A percentile compares a stretch with the other conserved stretches of the same genome.
Conservation (phyloP, 1,284 basidiomycete genomes). For the Thelephora terrestris region DNA sequence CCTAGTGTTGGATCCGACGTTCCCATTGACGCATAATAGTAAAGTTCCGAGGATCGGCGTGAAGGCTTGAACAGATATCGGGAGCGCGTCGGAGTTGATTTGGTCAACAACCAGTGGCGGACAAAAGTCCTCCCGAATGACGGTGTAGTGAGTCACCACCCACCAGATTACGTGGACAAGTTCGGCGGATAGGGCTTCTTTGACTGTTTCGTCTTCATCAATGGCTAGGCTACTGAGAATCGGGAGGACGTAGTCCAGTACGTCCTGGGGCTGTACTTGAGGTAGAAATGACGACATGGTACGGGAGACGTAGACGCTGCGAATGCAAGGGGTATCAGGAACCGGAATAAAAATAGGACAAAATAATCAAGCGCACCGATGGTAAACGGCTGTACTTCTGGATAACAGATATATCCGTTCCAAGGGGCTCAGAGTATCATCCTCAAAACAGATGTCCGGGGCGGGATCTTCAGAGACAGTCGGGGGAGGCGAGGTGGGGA, state of each 20-base stretch:
- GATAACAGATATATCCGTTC: constrained; percentile 95
- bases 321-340: constrained; percentile 25
- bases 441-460: constrained; percentile 48
- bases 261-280: constrained; percentile 78
- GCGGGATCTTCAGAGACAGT: background rate
- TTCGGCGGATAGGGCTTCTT: constrained; percentile 81
- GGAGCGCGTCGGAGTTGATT: background rate
- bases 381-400: constrained; percentile 76
- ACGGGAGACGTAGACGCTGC: constrained; percentile 7
- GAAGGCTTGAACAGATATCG: constrained; percentile 76
- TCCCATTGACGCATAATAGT: constrained; percentile 70
- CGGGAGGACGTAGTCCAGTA: constrained; percentile 90
- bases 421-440: constrained; percentile 72
- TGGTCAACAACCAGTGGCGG: constrained; percentile 15
- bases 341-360: constrained; percentile 78
- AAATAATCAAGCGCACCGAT: constrained; percentile 34
- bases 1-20: constrained; percentile 67
- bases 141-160: constrained; percentile 75
- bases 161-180: constrained; percentile 87
- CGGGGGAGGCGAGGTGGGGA: too few species aligned
- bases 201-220: constrained; percentile 88
- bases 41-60: constrained; percentile 88
- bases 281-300: constrained; percentile 43
- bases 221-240: constrained; percentile 80
- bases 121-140: constrained; percentile 36